phyloP scores from a whole-genome alignment of 805 yeast genomes.

The Pichia scutulata region DNA sequence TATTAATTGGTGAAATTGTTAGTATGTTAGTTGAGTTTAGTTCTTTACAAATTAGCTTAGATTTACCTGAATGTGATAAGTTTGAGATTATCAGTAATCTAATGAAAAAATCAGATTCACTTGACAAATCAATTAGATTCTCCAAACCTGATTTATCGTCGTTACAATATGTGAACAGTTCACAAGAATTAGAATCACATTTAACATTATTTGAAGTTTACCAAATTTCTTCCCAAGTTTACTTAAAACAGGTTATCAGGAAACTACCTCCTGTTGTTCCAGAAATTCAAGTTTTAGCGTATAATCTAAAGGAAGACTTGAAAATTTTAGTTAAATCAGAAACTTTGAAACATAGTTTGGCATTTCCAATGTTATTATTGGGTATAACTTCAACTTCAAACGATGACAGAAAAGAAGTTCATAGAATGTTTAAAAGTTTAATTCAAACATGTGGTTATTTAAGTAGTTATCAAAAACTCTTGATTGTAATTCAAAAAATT shows the following conservation, averaged over 20 bases:
- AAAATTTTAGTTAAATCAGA: constrained; percentile 10
- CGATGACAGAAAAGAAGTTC: constrained; percentile 22
- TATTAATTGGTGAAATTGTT: constrained; percentile 33
- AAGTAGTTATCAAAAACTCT: constrained; percentile 24
- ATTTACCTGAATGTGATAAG: constrained; percentile 17
- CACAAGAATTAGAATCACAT: constrained; percentile 25
- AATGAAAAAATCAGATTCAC: constrained; percentile 12
- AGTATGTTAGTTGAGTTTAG: constrained; percentile 22
- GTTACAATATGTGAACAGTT: constrained; percentile 13
- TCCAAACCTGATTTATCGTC: constrained; percentile 17
- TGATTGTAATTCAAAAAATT: constrained; percentile 24
- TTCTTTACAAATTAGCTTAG: constrained; percentile 15
- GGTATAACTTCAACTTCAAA: constrained; percentile 28
- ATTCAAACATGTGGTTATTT: constrained; percentile 28
- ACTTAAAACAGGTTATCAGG: constrained; percentile 20
- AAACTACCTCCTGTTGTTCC: constrained; percentile 23
- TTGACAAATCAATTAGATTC: constrained; percentile 15
- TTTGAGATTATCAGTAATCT: constrained; percentile 14
- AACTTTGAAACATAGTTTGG: constrained; percentile 22
- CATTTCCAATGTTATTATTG: constrained; percentile 33
- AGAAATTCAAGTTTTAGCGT: constrained; percentile 18
- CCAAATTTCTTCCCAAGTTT: constrained; percentile 22
- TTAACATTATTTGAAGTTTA: constrained; percentile 30
- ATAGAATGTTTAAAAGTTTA: constrained; percentile 20
- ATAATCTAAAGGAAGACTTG: constrained; percentile 14